Conservation (phyloP, 768 basidiomycete species). For the Filobasidium floriforme region DNA sequence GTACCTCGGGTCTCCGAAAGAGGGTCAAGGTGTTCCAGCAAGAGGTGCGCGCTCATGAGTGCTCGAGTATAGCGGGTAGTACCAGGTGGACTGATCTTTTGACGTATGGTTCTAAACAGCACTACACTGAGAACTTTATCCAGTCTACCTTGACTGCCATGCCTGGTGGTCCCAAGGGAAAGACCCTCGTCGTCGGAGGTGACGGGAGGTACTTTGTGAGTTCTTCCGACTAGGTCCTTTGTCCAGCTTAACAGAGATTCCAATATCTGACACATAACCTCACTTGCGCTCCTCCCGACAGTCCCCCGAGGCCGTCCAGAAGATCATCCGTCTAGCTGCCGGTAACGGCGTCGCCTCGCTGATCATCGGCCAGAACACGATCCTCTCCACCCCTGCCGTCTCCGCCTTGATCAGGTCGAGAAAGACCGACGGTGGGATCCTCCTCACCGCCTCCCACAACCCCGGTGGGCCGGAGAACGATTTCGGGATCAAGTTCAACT, state of each 20-base stretch:
- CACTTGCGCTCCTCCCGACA: slow-evolving; percentile 25
- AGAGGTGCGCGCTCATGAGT: slow-evolving; percentile 53
- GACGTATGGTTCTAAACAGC: slow-evolving; percentile 51
- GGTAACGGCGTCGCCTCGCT: slow-evolving; percentile 88
- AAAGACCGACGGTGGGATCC: slow-evolving; percentile 92
- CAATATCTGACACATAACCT: background rate
- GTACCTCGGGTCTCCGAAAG: slow-evolving; percentile 95
- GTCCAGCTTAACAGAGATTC: too few species aligned
- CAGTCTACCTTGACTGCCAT: slow-evolving; percentile 87
- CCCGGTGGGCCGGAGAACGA: slow-evolving; percentile 97
- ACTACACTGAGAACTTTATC: slow-evolving; percentile 98
- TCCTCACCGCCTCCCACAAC: slow-evolving; percentile 95
- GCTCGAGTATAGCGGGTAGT: background rate
- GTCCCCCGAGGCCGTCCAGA: slow-evolving; percentile 57
- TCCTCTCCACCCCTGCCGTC: slow-evolving; percentile 93
- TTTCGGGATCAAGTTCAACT: slow-evolving; percentile 99
- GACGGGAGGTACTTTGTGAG: slow-evolving; percentile 77
- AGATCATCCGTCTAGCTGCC: slow-evolving; percentile 85
- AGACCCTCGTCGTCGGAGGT: slow-evolving; percentile 89
- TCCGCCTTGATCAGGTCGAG: slow-evolving; percentile 93
- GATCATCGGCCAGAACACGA: slow-evolving; percentile 82
- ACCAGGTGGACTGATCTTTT: background rate
- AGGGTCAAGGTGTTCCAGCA: slow-evolving; percentile 98
- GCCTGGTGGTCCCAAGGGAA: slow-evolving; percentile 56
- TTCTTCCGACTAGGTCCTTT: background rate